phyloP scores from a whole-genome alignment of 192 early-diverging fungal genomes.

The Physocladia obscura region DNA sequence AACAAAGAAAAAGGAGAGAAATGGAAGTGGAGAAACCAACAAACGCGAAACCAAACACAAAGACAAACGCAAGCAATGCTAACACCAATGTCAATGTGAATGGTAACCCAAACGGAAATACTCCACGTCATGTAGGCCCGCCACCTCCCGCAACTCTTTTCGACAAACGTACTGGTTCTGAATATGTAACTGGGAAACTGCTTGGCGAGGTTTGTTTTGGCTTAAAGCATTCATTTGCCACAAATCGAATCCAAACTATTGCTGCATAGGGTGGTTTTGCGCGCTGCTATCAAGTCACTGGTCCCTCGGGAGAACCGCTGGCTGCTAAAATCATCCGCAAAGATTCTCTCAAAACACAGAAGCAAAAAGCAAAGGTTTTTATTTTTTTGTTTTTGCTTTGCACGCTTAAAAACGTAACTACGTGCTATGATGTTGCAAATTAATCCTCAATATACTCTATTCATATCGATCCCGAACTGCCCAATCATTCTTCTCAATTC shows the following conservation, averaged over 20 bases:
- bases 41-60: slow-evolving; percentile 7
- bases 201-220: slow-evolving; percentile 54
- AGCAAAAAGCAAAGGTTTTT: slow-evolving; percentile 52
- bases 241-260: neutral
- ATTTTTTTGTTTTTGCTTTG: neutral
- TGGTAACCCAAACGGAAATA: too few relatives aligned
- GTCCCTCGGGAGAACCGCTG: slow-evolving; percentile 41
- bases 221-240: neutral
- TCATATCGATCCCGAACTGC: too few relatives aligned
- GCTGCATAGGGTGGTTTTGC: slow-evolving; percentile 83
- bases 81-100: too few relatives aligned
- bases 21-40: neutral
- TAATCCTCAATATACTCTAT: too few relatives aligned
- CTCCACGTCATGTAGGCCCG: slow-evolving; percentile 20
- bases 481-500: too few relatives aligned
- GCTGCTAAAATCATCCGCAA: slow-evolving; percentile 74
- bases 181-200: slow-evolving; percentile 40
- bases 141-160: slow-evolving; percentile 45
- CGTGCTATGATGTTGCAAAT: too few relatives aligned
- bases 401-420: neutral
- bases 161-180: slow-evolving; percentile 30
- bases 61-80: slow-evolving; percentile 11
- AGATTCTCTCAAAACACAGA: slow-evolving; percentile 46
- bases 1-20: too few relatives aligned
- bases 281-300: slow-evolving; percentile 74